These are phyloP conservation scores for Gossypium lobatum DNA, from an alignment of 441 rosid genomes.

Conservation along the genomic window DNA sequence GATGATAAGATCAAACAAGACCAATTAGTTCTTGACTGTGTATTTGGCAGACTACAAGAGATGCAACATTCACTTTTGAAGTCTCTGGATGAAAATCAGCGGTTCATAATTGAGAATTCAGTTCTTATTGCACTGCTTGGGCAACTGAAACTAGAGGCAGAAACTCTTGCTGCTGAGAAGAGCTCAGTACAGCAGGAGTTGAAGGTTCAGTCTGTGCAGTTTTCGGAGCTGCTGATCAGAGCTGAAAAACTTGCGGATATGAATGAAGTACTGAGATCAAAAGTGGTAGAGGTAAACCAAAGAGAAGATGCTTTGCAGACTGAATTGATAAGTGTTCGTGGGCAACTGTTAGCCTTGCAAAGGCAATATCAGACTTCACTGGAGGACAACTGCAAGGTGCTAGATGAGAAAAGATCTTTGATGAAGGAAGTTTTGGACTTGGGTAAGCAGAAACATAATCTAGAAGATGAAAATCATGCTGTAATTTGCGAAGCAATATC, in stretches of 20 bases:
- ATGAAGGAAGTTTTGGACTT: constrained; percentile 34
- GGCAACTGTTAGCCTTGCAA: constrained; percentile 38
- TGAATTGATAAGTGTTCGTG: constrained; percentile 45
- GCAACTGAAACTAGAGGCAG: constrained; percentile 56
- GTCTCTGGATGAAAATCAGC: constrained; percentile 56
- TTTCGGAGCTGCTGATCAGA: constrained; percentile 38
- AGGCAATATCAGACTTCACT: constrained; percentile 39
- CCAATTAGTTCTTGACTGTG: constrained; percentile 31
- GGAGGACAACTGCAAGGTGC: constrained; percentile 42
- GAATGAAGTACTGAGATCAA: constrained; percentile 47
- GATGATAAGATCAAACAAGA: constrained; percentile 39
- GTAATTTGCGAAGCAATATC: constrained; percentile 44
- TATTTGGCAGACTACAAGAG: constrained; percentile 45
- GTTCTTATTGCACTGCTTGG: constrained; percentile 58
- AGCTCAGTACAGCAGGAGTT: constrained; percentile 41
- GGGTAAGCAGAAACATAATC: constrained; percentile 38
- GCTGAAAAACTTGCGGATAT: constrained; percentile 32
- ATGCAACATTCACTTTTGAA: constrained; percentile 43
- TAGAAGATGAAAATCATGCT: constrained; percentile 55
- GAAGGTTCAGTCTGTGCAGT: constrained; percentile 38
- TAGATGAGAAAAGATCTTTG: constrained; percentile 48
- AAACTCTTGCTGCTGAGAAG: constrained; percentile 44
- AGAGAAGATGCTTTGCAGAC: constrained; percentile 51
- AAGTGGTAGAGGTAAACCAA: constrained; percentile 42
- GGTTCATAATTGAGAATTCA: constrained; percentile 43